phyloP scores from a whole-genome alignment of 306 rosid species.

The Quercus wislizeni region DNA sequence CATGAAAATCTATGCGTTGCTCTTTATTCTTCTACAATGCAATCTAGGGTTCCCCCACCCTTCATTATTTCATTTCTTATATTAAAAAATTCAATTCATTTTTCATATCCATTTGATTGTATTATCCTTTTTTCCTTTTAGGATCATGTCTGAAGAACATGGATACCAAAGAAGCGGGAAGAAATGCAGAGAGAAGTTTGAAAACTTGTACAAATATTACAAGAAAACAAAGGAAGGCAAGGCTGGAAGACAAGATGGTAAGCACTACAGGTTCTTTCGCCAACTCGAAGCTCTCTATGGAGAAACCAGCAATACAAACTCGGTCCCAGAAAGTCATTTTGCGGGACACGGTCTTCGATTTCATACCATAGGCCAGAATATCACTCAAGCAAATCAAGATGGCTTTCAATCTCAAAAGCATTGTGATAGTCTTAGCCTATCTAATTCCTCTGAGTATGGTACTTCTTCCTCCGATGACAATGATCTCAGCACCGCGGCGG shows the following conservation, averaged over 20 bases:
- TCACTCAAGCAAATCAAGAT: constrained; percentile 46
- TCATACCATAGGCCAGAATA: constrained; percentile 16
- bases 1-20: neutral
- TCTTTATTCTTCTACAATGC: neutral
- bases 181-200: constrained; percentile 96
- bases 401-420: constrained; percentile 35
- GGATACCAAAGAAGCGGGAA: constrained; percentile 98
- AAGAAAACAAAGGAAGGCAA: constrained; percentile 97
- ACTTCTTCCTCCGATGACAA: constrained; percentile 64
- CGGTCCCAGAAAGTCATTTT: constrained; percentile 50
- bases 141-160: constrained; percentile 91
- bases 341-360: constrained; percentile 33
- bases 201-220: constrained; percentile 91
- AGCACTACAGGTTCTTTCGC: constrained; percentile 94
- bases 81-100: neutral
- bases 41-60: constrained; percentile 41
- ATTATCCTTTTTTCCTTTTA: constrained; percentile 2
- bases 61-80: neutral
- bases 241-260: constrained; percentile 96
- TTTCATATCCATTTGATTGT: neutral
- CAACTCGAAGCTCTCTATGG: constrained; percentile 98
- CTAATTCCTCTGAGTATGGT: constrained; percentile 69
- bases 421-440: constrained; percentile 63
- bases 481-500: constrained; percentile 28
- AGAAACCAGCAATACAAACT: constrained; percentile 51